These are phyloP conservation scores for Bretschneidera sinensis DNA, from an alignment of 345 rosid species.

Conservation along the genomic window DNA sequence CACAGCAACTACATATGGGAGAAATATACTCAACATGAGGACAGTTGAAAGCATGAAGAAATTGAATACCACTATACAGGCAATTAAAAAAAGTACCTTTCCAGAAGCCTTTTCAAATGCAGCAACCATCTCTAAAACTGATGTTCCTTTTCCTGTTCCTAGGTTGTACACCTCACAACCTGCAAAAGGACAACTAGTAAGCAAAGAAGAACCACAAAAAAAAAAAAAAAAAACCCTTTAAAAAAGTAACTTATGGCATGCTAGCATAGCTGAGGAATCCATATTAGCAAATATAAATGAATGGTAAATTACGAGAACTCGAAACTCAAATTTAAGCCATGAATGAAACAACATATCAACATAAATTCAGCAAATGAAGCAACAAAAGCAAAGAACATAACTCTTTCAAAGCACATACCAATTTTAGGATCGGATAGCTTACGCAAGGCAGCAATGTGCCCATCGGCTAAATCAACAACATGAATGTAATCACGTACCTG, in stretches of 20 bases:
- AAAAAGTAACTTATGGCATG: too few species aligned
- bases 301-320: background rate
- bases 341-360: background rate
- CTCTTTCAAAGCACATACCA: constrained; percentile 33
- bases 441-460: constrained; percentile 80
- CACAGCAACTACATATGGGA: constrained; percentile 1
- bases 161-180: constrained; percentile 95
- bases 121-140: constrained; percentile 91
- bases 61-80: too few species aligned
- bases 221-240: too few species aligned
- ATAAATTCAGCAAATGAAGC: background rate
- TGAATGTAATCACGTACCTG: constrained; percentile 98
- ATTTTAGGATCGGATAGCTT: constrained; percentile 61
- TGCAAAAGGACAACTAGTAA: constrained; percentile 6
- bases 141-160: constrained; percentile 96
- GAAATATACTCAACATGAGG: background rate
- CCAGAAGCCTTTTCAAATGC: constrained; percentile 95
- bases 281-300: background rate
- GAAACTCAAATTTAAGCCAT: too few species aligned
- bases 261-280: background rate
- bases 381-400: background rate
- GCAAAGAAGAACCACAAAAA: background rate
- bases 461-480: constrained; percentile 88
- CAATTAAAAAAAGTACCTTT: constrained; percentile 40
- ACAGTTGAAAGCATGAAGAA: background rate